A percentile compares a stretch with the other conserved stretches of the same genome.
Evolutionary conservation across 2,329 filamentous ascomycete genomes (phyloP).

Genomic region (Aspergillus pseudoglaucus): DNA sequence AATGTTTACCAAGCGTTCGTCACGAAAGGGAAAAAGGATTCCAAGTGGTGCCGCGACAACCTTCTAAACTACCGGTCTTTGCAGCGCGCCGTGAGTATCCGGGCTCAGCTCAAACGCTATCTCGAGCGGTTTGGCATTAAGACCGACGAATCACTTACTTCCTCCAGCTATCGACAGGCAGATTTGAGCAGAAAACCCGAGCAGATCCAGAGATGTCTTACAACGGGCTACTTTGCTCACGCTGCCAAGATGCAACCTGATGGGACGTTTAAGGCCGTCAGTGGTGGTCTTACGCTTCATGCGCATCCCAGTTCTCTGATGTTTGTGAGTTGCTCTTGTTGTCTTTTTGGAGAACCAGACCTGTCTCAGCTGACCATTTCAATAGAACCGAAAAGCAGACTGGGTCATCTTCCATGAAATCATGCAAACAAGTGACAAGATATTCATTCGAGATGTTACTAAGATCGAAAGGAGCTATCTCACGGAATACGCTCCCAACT

Average conservation of each 20-base stretch:
- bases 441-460: constrained; percentile 83
- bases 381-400: constrained; percentile 77
- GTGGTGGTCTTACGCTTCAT: constrained; percentile 68
- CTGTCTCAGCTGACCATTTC: constrained; percentile 5
- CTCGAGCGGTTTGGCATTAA: constrained; percentile 76
- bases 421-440: constrained; percentile 81
- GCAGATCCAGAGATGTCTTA: constrained; percentile 75
- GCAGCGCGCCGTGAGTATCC: constrained; percentile 73
- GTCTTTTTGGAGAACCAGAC: neutral
- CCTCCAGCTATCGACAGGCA: constrained; percentile 24
- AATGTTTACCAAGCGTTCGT: constrained; percentile 92
- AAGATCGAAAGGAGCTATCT: constrained; percentile 93
- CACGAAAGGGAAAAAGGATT: constrained; percentile 72
- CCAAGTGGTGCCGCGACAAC: constrained; percentile 81
- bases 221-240: constrained; percentile 86
- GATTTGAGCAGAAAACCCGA: constrained; percentile 53
- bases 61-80: constrained; percentile 81
- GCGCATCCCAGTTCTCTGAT: constrained; percentile 89
- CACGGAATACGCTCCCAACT: constrained; percentile 78
- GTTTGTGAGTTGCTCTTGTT: constrained; percentile 53
- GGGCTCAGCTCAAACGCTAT: constrained; percentile 78
- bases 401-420: constrained; percentile 96
- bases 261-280: constrained; percentile 81
- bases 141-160: constrained; percentile 54
- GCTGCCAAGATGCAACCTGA: constrained; percentile 91